Base-by-base conservation (phyloP, 805 yeast genomes). In the Yarrowia sp. region DNA sequence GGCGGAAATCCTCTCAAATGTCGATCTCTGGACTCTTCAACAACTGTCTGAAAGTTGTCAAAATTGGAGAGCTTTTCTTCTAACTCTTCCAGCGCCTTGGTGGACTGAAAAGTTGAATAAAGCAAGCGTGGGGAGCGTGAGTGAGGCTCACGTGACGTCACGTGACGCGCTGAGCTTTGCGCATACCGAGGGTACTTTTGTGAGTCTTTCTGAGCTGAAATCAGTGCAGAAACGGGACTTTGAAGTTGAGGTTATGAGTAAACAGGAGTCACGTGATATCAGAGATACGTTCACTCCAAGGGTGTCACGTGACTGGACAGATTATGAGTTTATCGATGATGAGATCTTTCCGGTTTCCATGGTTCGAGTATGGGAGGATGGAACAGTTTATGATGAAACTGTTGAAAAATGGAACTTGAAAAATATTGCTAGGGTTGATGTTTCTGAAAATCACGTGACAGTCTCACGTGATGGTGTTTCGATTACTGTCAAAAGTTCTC, bases 261-360 rank as follows among this genome's bases (percentile, higher is more conserved):
- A 17, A 18, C n/a, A 4, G 11, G 15, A 1, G 55, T 35, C 55
- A 48, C 41, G 55, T 48, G 55, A 48, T 2, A 15, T 48, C 10
- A 31, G 33, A 4, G 55, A 48, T 8, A 48, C 55, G 6, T 48
- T 48, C 32, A 48, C 55, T 9, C 55, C 55, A 3, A 6, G 7
- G 13, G 55, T 48, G 8, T 48, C 55, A 17, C 55, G 55, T 35
- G 55, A 18, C 8, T 48, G 55, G 55, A 48, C 55, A 3, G 55
- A 48, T 8, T 48, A 35, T 8, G 41, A 11, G 32, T 9, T 48
- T 13, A 35, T 17, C 41, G 55, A 48, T 4, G 41, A 35, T 9
- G 41, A 48, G n/a, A 31, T 48, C 3, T 31, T 48, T 13, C 55
- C 55, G 4, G 14, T 48, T 9, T 41, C 33, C 4, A 48, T 48